Base-by-base conservation (phyloP, 1,284 basidiomycete species). In the Ganoderma lucidum region DNA sequence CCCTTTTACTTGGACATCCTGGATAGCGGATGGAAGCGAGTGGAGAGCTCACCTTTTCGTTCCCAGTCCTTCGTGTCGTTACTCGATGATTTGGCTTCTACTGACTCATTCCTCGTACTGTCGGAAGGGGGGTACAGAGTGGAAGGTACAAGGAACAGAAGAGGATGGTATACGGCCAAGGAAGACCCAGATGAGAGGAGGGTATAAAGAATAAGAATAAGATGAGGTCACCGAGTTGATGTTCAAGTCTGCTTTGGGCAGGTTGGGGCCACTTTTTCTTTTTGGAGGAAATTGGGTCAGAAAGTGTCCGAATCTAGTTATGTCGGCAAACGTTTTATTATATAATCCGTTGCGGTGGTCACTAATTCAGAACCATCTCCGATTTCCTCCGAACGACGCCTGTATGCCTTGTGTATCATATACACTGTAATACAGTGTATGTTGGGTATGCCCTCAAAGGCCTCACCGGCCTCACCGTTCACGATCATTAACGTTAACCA, bases 1-100 rank as follows among this genome's bases (percentile, higher is more conserved):
- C 83, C 82, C 83, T 84, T 84, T 85, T 84, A 85, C 83, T 83
- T 78, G 71, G 75, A 76, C 83, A 84, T 83, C 83, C 72, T 79
- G 39, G 79, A 64, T 12, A 28, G 3, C 3, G 12, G 4, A 51
- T 8, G 9, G 23, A 19, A 28, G 8, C n/a, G 48, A 28, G 19
- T 14, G 23, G 23, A 12, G 10, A 6, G 48, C 48, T 51, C 48
- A 51, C 48, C 48, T 51, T 51, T 51, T 28, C 48, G 48, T 51
- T 28, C 23, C 10, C 48, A 19, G 23, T 28, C 48, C 23, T 28
- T 28, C 23, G 48, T 51, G 23, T 4, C n/a, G 48, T 14, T 41
- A 41, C 39, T 14, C 8, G 10, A 28, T 28, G 10, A 4, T n/a
- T 19, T 28, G 48, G 10, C 12, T 51, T 14, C 48, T 51, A 51